Base-by-base conservation (phyloP, 192 early-diverging fungal genomes). In the Backusella morwellensis region DNA sequence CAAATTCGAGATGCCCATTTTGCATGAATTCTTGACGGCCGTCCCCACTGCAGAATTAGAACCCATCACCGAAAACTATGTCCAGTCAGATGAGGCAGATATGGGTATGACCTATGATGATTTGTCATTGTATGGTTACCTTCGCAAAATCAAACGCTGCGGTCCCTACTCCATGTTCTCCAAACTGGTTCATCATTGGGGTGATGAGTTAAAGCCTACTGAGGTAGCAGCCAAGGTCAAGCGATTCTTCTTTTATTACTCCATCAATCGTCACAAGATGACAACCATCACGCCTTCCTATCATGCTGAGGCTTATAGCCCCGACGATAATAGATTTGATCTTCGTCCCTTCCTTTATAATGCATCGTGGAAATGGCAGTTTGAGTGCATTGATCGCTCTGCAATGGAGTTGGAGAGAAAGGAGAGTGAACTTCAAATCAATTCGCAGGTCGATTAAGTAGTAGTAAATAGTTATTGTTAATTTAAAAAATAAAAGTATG, bases 81-180 rank as follows among this genome's bases (percentile, higher is more conserved):
- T 89, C 32, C 98, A 99, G 80, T 89, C 92, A 0, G 95, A 97
- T 82, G 98, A 98, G 78, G 92, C 89, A 26, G 98, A 99, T 77
- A 99, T 99, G 98, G 97, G 96, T 14, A 99, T 99, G 97, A 93
- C 93, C 19, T 99, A 99, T 81, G 90, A 92, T 17, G 98, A 99
- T 69, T 87, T 99, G 0, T 93, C 95, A 12, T 86, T 87, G 21
- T 99, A 94, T 88, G 98, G 98, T 29, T 87, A 93, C 14, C 83
- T 99, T 68, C 92, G 98, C 6, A 98, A 97, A 77, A 88, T 98
- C 35, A 78, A 87, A 38, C 90, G 91, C 69, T 95, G 94, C 73
- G 98, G 98, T 2, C 98, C 98, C 1, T 95, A 91, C 76, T 92
- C 91, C 59, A 99, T 99, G 98, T 99, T 98, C 75, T 86, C 90